Base-by-base conservation (phyloP, 1,284 basidiomycete genomes). In the Sanghuangporus sanghuang region DNA sequence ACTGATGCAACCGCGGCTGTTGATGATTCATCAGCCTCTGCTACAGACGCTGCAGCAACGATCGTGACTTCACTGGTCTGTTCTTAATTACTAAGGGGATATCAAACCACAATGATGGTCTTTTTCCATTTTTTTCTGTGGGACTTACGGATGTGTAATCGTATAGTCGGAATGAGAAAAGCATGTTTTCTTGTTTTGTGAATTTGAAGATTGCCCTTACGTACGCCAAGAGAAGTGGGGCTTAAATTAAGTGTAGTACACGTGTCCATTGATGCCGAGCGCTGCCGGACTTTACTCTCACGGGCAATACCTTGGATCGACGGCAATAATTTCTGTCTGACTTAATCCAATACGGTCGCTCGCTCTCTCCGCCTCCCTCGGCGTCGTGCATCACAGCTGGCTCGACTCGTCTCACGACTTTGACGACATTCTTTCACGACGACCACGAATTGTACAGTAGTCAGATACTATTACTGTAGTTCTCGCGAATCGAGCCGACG, bases 1-100 rank as follows among this genome's bases (percentile, higher is more conserved):
- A 70, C 70, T 9, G 68, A 67, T 64, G 59, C 23, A 12, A 18
- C 59, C 6, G 67, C 49, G 54, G 58, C 44, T n/a, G 49, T 27
- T 63, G 48, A 46, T 18, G 44, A 46, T 46, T 11, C 44, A 46
- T 16, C 44, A n/a, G 44, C 44, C 5, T 46, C 56, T 27, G 56
- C 39, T 11, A 58, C 57, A 42, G 40, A 39, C 54, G 49, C 62
- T 27, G 44, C 16, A 18, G 44, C 44, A 16, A n/a, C 21, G 16
- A 18, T 46, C 21, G 44, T 46, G 16, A 46, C 44, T 46, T 46
- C 44, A 4, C 16, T 46, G 21, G 52, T 40, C 14, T 21, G 38
- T 23, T 61, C 44, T 1, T 16, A 12, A 32, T 16, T n/a, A 46
- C 16, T 46, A 9, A 18, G 44, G 16, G 18, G 38, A 32, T 18